Base-by-base conservation (phyloP, 257 asterid genomes). In the Petunia axillaris region DNA sequence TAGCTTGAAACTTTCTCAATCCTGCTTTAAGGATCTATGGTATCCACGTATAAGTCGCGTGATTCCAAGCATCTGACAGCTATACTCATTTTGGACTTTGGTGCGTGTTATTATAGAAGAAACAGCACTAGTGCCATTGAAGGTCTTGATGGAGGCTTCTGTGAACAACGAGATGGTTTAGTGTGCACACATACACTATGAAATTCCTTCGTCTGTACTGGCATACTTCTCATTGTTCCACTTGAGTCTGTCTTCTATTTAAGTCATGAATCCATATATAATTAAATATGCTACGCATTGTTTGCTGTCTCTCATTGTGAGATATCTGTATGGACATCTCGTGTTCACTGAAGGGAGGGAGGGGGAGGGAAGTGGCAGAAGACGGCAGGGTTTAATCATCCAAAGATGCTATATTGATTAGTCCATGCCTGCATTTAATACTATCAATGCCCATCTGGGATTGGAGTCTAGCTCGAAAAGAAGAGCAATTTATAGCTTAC, bases 1-100 rank as follows among this genome's bases (percentile, higher is more conserved):
- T 96, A 98, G 99, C 86, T 96, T 66, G 97, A 91, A 71, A 86
- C 91, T 82, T 87, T 90, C 80, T 94, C 55, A 93, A 92, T 87
- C 98, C 99, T 66, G 95, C 98, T 77, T 85, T 96, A 65, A 88
- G 87, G 80, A 86, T 83, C 52, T 86, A 86, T 82, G 90, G 94
- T 57, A 84, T 96, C 85, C 93, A 70, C 81, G 92, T 93, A 43
- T 94, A 96, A 87, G 93, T 96, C 80, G 98, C 98, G 67, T 89
- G 94, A 90, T 92, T 91, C 88, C 98, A 85, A 89, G 89, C 93
- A 58, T 58, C 93, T 75, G 89, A 89, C 81, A 90, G 94, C 68
- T 91, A 84, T 83, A 86, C 90, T 79, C 98, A 94, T 75, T 96
- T 89, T 82, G 99, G 99, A 75, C 91, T 96, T 80, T 91, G 80